These are phyloP conservation scores for Myochromella boudieri DNA, from an alignment of 768 basidiomycete species.

Conservation along the genomic window DNA sequence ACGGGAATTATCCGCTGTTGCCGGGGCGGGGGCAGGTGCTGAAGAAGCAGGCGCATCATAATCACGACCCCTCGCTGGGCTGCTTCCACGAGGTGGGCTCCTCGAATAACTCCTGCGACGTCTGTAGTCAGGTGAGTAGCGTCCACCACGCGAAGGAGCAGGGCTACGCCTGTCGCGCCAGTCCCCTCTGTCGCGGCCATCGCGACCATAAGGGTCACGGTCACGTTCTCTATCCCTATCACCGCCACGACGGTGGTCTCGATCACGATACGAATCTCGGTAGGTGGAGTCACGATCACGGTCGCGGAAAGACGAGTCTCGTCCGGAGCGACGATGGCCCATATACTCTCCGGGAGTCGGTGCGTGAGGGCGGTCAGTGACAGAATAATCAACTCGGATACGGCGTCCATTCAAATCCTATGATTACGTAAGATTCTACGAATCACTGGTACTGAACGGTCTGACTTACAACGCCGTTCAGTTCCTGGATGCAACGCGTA, in stretches of 20 bases:
- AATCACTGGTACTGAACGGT: background rate
- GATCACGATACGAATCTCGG: conserved; percentile 50
- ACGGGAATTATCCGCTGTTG: conserved; percentile 37
- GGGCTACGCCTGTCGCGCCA: conserved; percentile 84
- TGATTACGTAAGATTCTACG: background rate
- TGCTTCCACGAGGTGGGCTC: conserved; percentile 76
- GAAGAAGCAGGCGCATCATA: conserved; percentile 30
- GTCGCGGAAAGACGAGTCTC: conserved; percentile 37
- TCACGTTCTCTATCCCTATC: conserved; percentile 58
- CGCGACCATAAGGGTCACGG: conserved; percentile 55
- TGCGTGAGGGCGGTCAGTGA: conserved; percentile 90
- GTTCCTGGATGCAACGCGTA: conserved; percentile 78
- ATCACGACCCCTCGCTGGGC: conserved; percentile 41
- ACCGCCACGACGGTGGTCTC: conserved; percentile 49
- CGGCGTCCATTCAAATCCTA: conserved; percentile 94
- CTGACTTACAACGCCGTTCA: conserved; percentile 84
- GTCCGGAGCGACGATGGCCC: conserved; percentile 73
- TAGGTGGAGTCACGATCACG: conserved; percentile 36
- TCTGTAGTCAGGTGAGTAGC: conserved; percentile 78
- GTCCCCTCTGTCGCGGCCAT: conserved; percentile 66
- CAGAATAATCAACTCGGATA: conserved; percentile 96
- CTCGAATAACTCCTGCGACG: conserved; percentile 76
- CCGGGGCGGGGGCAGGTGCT: conserved; percentile 39
- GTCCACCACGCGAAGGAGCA: conserved; percentile 56
- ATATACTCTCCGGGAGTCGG: conserved; percentile 98